Evolutionary conservation across 2,329 filamentous ascomycete species (phyloP), one percentile per base, ranked within the genome.

Genomic region (Domatiomyces globalis): DNA sequence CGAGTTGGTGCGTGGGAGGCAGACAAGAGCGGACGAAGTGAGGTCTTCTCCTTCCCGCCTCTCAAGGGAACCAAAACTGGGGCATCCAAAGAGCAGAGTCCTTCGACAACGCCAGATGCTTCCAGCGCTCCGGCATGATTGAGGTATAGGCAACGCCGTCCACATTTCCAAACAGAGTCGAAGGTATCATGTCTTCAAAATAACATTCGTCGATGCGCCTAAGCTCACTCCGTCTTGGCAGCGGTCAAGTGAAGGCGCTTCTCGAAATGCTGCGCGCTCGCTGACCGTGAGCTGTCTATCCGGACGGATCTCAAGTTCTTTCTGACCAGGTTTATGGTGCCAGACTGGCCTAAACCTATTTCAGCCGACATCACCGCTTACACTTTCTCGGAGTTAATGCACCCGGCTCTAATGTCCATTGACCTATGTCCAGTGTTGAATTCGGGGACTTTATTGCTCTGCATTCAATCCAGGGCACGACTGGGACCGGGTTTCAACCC

Each of bases 1-100:
- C 66, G 67, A 56, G 67, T 76, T 69, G 43, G 76, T 69, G 53
- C 67, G 42, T 74, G 76, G 71, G 72, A 75, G 55, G 70, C 79
- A 2, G 33, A 39, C 12, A 65, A 70, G 53, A 73, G 73, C 2
- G 76, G 76, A 1, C 65, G 63, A 58, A 78, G 73, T 55, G 67
- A 72, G 60, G 58, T 61, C 9, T 82, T 82, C 66, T 66, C 67
- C 52, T 73, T 83, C 63, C 79, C 79, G 0, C 63, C 66, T 27
- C 63, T 81, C 61, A 80, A 78, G 63, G 71, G 65, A 8, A 43
- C 39, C 17, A 58, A 55, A 52, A 50, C 54, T 17, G 54, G 53
- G 17, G 42, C 46, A 25, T 54, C 54, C 36, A 55, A 56, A 50
- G 59, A 60, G 18, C 48, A 50, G 10, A 52, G 54, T 43, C 54